A percentile compares a stretch with the other conserved stretches of the same genome.
These are phyloP conservation scores for Kodamaea restingae DNA, from an alignment of 805 yeast genomes.

Conservation along the genomic window DNA sequence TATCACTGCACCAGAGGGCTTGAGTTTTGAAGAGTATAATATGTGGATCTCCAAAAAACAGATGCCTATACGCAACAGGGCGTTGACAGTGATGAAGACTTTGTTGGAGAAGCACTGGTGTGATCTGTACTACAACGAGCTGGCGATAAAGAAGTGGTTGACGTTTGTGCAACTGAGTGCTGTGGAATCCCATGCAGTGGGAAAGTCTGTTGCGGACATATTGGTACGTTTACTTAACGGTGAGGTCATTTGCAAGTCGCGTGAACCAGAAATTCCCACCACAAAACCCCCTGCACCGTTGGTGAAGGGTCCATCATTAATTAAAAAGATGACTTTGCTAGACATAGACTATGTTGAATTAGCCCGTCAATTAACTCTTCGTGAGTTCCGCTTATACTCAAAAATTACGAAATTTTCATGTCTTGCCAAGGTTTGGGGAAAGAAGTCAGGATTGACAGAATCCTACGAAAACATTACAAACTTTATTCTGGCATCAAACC, in stretches of 20 bases:
- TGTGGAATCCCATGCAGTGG: constrained; percentile 25
- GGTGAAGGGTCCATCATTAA: constrained; percentile 26
- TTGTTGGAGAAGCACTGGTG: constrained; percentile 72
- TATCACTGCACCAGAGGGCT: constrained; percentile 79
- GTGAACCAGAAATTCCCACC: constrained; percentile 24
- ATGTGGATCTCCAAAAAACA: constrained; percentile 72
- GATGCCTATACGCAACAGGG: constrained; percentile 60
- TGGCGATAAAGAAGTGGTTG: constrained; percentile 34
- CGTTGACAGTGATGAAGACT: constrained; percentile 60
- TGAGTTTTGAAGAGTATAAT: constrained; percentile 76
- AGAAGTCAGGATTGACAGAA: constrained; percentile 54
- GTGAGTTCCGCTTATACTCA: constrained; percentile 67
- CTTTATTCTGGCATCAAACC: constrained; percentile 73
- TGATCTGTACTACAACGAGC: constrained; percentile 50
- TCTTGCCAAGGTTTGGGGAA: constrained; percentile 72
- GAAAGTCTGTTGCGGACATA: constrained; percentile 24
- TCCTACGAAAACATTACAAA: constrained; percentile 42
- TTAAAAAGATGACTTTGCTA: constrained; percentile 45
- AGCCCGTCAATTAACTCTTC: constrained; percentile 81
- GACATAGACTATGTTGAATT: constrained; percentile 73
- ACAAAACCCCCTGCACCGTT: constrained; percentile 41
- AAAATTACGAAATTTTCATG: constrained; percentile 70
- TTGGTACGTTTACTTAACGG: constrained; percentile 27
- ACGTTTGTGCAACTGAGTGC: constrained; percentile 18
- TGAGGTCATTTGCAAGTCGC: constrained; percentile 24